phyloP scores from a whole-genome alignment of 305 asterid species.

The Fraxinus xanthoxyloides region DNA sequence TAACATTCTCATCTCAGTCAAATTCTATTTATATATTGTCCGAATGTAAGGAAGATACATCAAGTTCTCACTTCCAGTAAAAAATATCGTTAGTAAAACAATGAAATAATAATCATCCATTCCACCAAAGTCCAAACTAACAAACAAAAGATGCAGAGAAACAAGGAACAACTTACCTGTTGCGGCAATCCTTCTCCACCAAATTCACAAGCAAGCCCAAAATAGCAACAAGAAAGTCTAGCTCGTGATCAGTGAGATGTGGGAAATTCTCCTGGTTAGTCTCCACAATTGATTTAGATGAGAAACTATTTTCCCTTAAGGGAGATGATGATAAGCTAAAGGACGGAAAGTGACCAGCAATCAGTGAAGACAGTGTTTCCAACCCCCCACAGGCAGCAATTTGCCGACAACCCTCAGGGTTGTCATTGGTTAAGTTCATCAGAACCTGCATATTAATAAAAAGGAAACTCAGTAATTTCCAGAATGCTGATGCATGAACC shows the following conservation, averaged over 20 bases:
- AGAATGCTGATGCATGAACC: conserved; percentile 5
- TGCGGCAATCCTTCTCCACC: conserved; percentile 83
- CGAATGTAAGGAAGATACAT: not conserved
- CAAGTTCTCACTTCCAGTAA: not conserved
- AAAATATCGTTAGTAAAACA: not conserved
- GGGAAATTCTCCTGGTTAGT: conserved; percentile 30
- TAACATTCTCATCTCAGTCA: not conserved
- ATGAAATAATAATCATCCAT: not conserved
- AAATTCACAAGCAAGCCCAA: conserved; percentile 95
- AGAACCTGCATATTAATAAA: conserved; percentile 63
- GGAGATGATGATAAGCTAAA: conserved; percentile 43
- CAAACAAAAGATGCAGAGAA: not conserved
- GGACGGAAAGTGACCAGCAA: conserved; percentile 77
- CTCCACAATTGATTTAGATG: conserved; percentile 42
- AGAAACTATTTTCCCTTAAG: conserved; percentile 27
- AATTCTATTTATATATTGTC: not conserved
- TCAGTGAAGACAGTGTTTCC: conserved; percentile 69
- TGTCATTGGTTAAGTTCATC: conserved; percentile 89
- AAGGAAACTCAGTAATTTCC: conserved; percentile 7
- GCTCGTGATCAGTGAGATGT: conserved; percentile 70
- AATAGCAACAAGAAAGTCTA: conserved; percentile 90
- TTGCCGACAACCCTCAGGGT: conserved; percentile 85
- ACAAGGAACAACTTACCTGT: conserved; percentile 47
- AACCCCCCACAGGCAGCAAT: conserved; percentile 79
- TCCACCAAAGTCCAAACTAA: not conserved